These are phyloP conservation scores for Solanum hybrid DNA, from an alignment of 305 asterid genomes.

Conservation along the genomic window DNA sequence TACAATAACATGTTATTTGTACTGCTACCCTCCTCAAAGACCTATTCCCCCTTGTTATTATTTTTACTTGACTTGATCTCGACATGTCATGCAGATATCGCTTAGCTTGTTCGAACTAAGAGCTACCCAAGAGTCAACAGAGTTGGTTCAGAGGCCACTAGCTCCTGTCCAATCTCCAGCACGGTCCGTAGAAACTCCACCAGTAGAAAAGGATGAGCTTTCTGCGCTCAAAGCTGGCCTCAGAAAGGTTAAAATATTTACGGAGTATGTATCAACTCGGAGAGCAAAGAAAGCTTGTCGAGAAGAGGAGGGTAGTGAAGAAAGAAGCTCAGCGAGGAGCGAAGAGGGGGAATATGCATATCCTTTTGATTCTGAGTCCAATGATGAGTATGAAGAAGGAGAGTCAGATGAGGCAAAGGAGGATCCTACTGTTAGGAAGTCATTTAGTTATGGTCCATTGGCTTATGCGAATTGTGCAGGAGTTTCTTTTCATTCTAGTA, in stretches of 20 bases:
- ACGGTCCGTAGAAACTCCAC: conserved; percentile 35
- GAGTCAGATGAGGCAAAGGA: conserved; percentile 72
- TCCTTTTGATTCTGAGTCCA: conserved; percentile 72
- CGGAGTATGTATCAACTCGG: conserved; percentile 71
- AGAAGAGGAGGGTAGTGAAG: conserved; percentile 74
- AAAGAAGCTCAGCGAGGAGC: conserved; percentile 61
- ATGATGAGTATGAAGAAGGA: conserved; percentile 62
- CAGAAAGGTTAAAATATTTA: conserved; percentile 76
- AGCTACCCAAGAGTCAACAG: conserved; percentile 50
- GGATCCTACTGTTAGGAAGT: conserved; percentile 55
- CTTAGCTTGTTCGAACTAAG: conserved; percentile 54
- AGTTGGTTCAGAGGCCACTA: conserved; percentile 38
- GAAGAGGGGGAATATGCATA: conserved; percentile 80
- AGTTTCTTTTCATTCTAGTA: conserved; percentile 42
- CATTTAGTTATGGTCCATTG: conserved; percentile 82
- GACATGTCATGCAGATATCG: conserved; percentile 43
- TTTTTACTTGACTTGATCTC: not conserved
- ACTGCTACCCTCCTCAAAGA: not conserved
- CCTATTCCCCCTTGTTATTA: not conserved
- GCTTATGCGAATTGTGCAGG: conserved; percentile 78
- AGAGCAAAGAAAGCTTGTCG: conserved; percentile 77
- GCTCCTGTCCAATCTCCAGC: conserved; percentile 43
- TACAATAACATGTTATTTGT: not conserved
- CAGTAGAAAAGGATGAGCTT: conserved; percentile 74
- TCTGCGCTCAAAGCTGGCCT: conserved; percentile 93